A percentile compares a stretch with the other conserved stretches of the same genome.
phyloP scores from a whole-genome alignment of 2,329 filamentous ascomycete genomes.

The Penicillium freii region DNA sequence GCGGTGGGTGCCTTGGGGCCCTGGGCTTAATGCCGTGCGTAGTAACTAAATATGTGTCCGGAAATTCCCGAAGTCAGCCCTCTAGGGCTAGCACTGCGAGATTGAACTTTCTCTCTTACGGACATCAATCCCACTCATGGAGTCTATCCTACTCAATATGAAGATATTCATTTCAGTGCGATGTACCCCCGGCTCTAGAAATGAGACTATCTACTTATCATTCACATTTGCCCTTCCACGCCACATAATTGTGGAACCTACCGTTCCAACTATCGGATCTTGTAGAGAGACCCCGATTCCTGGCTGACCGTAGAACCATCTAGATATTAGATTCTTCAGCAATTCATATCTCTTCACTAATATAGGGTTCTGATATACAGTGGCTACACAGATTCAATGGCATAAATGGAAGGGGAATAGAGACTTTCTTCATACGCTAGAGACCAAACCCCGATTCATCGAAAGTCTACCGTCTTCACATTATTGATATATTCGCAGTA shows the following conservation, averaged over 20 bases:
- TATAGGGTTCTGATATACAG: neutral
- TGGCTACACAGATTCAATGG: neutral
- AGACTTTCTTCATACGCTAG: too few species aligned
- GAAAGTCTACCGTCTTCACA: neutral
- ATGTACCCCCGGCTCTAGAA: neutral
- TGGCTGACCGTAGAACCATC: neutral
- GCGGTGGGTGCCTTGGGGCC: neutral
- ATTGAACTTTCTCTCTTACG: neutral
- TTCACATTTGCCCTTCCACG: neutral
- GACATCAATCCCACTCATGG: neutral
- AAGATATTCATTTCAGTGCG: neutral
- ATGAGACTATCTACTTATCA: neutral
- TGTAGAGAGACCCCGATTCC: neutral
- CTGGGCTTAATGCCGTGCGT: neutral
- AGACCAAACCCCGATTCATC: neutral
- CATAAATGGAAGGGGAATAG: neutral
- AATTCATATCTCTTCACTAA: neutral
- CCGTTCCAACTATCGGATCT: neutral
- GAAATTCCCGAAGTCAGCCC: too few species aligned
- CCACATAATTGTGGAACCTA: neutral
- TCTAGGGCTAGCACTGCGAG: neutral
- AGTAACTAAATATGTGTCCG: neutral
- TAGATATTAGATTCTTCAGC: neutral
- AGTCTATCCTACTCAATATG: neutral
- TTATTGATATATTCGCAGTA: neutral